Conservation (phyloP, 192 early-diverging fungal species). For the Radiomyces spectabilis region DNA sequence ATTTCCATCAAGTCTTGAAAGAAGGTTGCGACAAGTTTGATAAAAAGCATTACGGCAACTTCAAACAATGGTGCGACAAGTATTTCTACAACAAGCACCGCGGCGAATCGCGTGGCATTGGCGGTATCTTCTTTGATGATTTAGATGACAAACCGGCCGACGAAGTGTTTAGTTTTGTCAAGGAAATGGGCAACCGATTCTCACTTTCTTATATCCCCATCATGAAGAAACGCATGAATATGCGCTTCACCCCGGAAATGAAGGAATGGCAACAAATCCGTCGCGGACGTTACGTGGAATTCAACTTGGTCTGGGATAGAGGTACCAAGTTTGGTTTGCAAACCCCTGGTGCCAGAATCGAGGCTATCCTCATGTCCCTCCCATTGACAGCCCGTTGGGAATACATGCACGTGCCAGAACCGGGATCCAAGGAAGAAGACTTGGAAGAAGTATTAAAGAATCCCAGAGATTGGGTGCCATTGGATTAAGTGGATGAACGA, state of each 20-base stretch:
- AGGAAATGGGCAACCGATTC: conserved; percentile 76
- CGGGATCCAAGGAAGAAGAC: conserved; percentile 64
- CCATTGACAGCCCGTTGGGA: conserved; percentile 95
- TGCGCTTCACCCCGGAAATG: conserved; percentile 66
- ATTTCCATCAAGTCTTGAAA: conserved; percentile 92
- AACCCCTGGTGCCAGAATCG: conserved; percentile 93
- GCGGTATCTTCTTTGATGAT: conserved; percentile 99
- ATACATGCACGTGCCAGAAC: conserved; percentile 70
- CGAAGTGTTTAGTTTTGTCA: conserved; percentile 78
- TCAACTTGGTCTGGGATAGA: conserved; percentile 94
- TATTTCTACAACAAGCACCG: conserved; percentile 91
- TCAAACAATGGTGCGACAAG: conserved; percentile 96
- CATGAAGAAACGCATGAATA: conserved; percentile 69
- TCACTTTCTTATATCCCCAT: conserved; percentile 85
- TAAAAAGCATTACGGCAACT: conserved; percentile 70
- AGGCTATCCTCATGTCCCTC: conserved; percentile 90
- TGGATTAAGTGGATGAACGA: no score
- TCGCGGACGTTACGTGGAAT: conserved; percentile 95
- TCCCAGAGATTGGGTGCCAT: conserved; percentile 71
- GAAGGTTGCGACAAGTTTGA: conserved; percentile 89
- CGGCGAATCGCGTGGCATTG: conserved; percentile 84
- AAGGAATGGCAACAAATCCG: conserved; percentile 94
- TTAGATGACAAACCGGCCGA: conserved; percentile 66
- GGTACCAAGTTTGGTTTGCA: conserved; percentile 97
- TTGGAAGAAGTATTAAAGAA: conserved; percentile 74